These are phyloP conservation scores for Tagetes patula DNA, from an alignment of 129 eudicot genomes.

Conservation along the genomic window DNA sequence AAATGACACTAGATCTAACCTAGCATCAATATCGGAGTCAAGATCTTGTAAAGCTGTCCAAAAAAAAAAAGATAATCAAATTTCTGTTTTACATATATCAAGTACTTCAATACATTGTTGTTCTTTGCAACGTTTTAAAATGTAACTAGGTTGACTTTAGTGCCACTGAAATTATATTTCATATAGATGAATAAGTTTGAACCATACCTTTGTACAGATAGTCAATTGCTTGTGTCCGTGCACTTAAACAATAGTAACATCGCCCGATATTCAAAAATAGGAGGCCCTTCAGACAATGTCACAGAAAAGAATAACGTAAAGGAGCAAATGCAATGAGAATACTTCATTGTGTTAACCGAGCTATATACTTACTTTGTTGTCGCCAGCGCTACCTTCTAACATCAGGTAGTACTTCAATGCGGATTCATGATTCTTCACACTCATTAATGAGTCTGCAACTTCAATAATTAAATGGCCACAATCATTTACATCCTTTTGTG, in stretches of 20 bases:
- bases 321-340: not conserved
- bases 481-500: constrained; percentile 41
- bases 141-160: not conserved
- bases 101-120: not conserved
- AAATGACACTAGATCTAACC: constrained; percentile 70
- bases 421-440: constrained; percentile 51
- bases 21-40: constrained; percentile 62
- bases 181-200: constrained; percentile 16
- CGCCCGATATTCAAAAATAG: constrained; percentile 57
- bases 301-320: not conserved
- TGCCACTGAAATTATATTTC: not conserved
- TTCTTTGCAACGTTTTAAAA: not conserved
- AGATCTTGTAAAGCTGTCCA: constrained; percentile 57
- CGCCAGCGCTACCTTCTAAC: constrained; percentile 46
- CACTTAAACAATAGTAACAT: constrained; percentile 48
- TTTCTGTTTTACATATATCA: not conserved
- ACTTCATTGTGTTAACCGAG: not conserved
- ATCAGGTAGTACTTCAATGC: constrained; percentile 80
- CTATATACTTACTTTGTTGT: constrained; percentile 46
- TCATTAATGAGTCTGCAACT: constrained; percentile 60
- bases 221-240: constrained; percentile 51
- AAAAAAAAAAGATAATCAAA: not conserved
- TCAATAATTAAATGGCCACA: constrained; percentile 49
- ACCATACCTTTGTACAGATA: constrained; percentile 66
- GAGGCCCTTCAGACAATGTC: constrained; percentile 48